phyloP scores from a whole-genome alignment of 306 rosid genomes.

The Trifolium subterraneum region DNA sequence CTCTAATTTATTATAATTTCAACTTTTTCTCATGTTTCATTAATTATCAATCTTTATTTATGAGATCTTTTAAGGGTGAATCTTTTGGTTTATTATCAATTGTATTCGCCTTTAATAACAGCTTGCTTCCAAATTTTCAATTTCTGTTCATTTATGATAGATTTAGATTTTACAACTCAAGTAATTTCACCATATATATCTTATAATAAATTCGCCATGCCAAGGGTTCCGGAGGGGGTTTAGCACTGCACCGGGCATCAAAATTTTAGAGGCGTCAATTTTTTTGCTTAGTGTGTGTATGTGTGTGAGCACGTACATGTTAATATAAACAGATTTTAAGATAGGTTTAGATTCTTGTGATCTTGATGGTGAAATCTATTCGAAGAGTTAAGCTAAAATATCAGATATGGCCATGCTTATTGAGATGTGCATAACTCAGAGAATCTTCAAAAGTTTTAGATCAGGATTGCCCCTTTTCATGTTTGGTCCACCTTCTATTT shows the following conservation, averaged over 20 bases:
- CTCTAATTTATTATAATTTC: not conserved
- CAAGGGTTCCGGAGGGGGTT: too few relatives aligned
- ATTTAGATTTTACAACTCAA: not conserved
- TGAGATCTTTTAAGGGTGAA: conserved; percentile 24
- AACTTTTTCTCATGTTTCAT: not conserved
- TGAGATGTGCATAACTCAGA: not conserved
- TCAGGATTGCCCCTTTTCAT: not conserved
- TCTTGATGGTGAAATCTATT: too few relatives aligned
- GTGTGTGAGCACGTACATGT: too few relatives aligned
- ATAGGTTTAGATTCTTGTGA: too few relatives aligned
- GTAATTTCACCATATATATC: not conserved
- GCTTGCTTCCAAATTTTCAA: conserved; percentile 8
- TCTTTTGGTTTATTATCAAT: not conserved
- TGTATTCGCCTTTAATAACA: too few relatives aligned
- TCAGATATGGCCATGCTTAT: too few relatives aligned
- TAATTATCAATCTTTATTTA: not conserved
- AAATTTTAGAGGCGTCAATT: too few relatives aligned
- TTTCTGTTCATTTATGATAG: conserved; percentile 21
- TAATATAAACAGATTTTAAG: too few relatives aligned
- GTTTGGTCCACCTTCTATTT: not conserved
- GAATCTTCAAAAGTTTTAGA: not conserved
- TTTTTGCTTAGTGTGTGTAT: too few relatives aligned
- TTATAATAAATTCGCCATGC: not conserved
- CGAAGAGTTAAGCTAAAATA: too few relatives aligned
- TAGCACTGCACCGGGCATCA: too few relatives aligned